Conservation (phyloP, 345 rosid genomes). For the Eucalyptus rudis region DNA sequence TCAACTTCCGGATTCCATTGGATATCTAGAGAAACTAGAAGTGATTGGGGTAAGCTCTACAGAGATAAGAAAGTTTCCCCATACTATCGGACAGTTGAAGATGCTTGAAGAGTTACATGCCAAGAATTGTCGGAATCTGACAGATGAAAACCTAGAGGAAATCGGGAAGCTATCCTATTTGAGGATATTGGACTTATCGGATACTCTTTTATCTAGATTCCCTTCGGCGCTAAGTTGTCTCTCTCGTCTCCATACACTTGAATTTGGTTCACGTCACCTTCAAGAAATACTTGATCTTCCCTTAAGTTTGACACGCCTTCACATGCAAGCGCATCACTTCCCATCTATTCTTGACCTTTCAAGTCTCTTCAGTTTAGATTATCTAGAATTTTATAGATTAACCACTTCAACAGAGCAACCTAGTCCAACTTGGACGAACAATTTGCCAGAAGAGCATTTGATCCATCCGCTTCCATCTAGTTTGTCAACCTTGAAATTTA, state of each 20-base stretch:
- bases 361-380: neutral
- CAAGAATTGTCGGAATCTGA: too few relatives aligned
- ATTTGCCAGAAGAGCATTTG: neutral
- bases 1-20: neutral
- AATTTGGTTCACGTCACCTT: neutral
- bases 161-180: neutral
- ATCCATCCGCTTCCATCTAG: neutral
- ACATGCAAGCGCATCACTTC: neutral
- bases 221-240: fast-evolving
- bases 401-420: too few relatives aligned
- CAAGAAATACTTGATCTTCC: too few relatives aligned
- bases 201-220: neutral
- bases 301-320: neutral
- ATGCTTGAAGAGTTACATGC: too few relatives aligned
- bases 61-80: too few relatives aligned
- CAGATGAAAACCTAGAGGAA: too few relatives aligned
- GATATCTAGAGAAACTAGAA: neutral
- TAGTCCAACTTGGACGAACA: neutral
- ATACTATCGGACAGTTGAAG: too few relatives aligned
- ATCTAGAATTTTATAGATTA: neutral
- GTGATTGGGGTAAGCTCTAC: neutral
- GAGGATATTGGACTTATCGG: neutral
- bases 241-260: neutral
- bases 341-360: neutral
- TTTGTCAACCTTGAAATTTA: too few relatives aligned